These are phyloP conservation scores for Macrolepiota dolichaula DNA, from an alignment of 768 basidiomycete genomes.

Conservation along the genomic window DNA sequence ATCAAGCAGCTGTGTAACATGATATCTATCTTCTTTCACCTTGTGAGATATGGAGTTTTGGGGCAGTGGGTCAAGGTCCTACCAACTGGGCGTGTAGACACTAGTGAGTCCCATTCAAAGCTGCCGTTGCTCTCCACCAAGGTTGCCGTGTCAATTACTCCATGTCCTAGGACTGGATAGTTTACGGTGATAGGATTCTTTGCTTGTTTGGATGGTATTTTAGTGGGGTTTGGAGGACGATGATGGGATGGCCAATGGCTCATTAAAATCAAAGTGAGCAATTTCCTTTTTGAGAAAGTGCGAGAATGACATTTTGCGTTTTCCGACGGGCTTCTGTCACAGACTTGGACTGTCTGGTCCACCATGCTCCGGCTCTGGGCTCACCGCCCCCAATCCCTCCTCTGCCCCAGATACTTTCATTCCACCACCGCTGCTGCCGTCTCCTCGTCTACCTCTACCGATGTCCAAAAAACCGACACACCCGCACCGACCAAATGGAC, in stretches of 20 bases:
- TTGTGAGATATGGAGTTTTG: too few species aligned
- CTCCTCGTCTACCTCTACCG: slow-evolving; percentile 21
- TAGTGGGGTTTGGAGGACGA: slow-evolving; percentile 22
- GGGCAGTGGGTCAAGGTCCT: not conserved
- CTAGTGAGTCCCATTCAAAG: slow-evolving; percentile 51
- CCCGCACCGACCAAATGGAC: slow-evolving; percentile 64
- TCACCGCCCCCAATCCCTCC: slow-evolving; percentile 29
- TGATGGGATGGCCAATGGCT: slow-evolving; percentile 66
- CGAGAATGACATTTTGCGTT: slow-evolving; percentile 24
- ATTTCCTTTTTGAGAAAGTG: slow-evolving; percentile 7
- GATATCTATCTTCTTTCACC: slow-evolving; percentile 1
- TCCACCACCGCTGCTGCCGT: slow-evolving; percentile 31
- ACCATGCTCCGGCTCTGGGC: slow-evolving; percentile 54
- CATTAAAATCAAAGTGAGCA: slow-evolving; percentile 38
- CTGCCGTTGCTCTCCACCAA: slow-evolving; percentile 40
- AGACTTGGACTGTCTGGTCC: slow-evolving; percentile 10
- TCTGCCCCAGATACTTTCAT: slow-evolving; percentile 38
- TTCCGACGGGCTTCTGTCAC: slow-evolving; percentile 9
- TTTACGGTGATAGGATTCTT: slow-evolving; percentile 22
- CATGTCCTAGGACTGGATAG: slow-evolving; percentile 57
- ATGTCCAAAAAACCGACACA: slow-evolving; percentile 16
- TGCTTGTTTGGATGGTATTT: slow-evolving; percentile 26
- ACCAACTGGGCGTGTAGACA: slow-evolving; percentile 16
- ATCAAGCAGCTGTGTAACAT: slow-evolving; percentile 22
- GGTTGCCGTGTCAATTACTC: slow-evolving; percentile 54